Evolutionary conservation across 768 basidiomycete genomes (phyloP).

Genomic region (Kwoniella sp.): DNA sequence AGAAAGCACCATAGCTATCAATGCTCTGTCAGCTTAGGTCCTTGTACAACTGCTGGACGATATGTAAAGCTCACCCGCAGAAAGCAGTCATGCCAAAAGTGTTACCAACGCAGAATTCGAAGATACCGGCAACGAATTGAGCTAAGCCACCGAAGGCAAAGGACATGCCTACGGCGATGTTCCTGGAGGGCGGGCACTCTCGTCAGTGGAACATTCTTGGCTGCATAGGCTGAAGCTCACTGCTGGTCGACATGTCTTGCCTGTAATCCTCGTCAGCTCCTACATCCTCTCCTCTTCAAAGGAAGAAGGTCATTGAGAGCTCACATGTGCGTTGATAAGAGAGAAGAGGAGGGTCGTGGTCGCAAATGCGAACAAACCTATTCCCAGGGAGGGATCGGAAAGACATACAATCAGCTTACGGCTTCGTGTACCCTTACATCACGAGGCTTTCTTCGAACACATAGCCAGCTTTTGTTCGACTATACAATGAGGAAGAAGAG

Average conservation of each 20-base stretch:
- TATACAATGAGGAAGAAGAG: too few species aligned
- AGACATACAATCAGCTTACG: background rate
- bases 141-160: slow-evolving; percentile 18
- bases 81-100: slow-evolving; percentile 22
- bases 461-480: too few species aligned
- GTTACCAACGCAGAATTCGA: slow-evolving; percentile 24
- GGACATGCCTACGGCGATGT: slow-evolving; percentile 22
- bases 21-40: background rate
- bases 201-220: too few species aligned
- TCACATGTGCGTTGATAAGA: slow-evolving; percentile 17
- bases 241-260: slow-evolving; percentile 16
- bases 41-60: background rate
- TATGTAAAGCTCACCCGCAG: slow-evolving; percentile 12
- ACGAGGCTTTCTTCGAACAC: too few species aligned
- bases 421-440: too few species aligned
- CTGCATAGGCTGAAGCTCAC: background rate
- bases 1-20: slow-evolving; percentile 14
- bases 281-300: background rate
- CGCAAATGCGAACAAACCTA: slow-evolving; percentile 19
- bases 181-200: background rate
- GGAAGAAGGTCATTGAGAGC: background rate
- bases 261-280: background rate
- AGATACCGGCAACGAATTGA: slow-evolving; percentile 22
- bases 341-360: slow-evolving; percentile 20
- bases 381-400: background rate